Conservation (phyloP, 179 eudicot genomes). For the Spergularia azorica region DNA sequence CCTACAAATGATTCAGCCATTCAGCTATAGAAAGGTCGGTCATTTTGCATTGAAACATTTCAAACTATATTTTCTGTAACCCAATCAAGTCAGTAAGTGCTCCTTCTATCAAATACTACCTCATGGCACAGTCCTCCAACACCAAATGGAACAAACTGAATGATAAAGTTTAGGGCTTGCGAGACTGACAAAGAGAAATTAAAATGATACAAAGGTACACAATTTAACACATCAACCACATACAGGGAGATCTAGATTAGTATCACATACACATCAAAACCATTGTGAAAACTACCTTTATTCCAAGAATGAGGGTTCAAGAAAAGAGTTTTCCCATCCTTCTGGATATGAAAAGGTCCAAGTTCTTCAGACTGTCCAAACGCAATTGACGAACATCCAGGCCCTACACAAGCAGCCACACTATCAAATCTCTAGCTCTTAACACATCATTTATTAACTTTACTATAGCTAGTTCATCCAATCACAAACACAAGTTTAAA, state of each 20-base stretch:
- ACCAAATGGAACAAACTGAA: too few relatives aligned
- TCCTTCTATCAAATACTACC: neutral
- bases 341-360: slow-evolving; percentile 88
- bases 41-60: too few relatives aligned
- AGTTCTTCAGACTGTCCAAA: slow-evolving; percentile 92
- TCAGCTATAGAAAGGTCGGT: too few relatives aligned
- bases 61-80: too few relatives aligned
- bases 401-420: slow-evolving; percentile 56
- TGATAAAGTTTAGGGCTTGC: too few relatives aligned
- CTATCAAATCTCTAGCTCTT: slow-evolving; percentile 7
- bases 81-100: too few relatives aligned
- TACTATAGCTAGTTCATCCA: neutral
- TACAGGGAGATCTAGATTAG: neutral
- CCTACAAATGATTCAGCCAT: too few relatives aligned
- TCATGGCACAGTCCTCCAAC: too few relatives aligned
- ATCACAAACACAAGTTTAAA: neutral
- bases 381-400: slow-evolving; percentile 98
- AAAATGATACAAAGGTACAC: neutral
- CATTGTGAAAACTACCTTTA: slow-evolving; percentile 50
- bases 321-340: slow-evolving; percentile 81
- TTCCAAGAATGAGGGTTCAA: slow-evolving; percentile 87
- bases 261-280: neutral
- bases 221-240: neutral
- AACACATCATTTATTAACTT: neutral
- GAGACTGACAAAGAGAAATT: too few relatives aligned